Conservation (phyloP, 805 yeast species). For the Yamadazyma endophytica region DNA sequence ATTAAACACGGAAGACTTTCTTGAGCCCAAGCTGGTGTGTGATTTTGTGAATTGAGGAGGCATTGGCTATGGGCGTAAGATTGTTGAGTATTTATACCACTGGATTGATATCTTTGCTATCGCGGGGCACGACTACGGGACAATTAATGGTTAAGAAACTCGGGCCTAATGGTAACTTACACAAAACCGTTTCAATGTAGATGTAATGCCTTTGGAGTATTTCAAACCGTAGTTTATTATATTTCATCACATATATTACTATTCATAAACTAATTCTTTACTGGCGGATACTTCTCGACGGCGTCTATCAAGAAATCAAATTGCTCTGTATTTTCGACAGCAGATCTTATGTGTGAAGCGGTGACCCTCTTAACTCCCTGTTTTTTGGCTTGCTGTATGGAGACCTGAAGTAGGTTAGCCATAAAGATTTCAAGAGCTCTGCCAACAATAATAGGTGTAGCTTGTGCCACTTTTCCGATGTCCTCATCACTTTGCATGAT, state of each 20-base stretch:
- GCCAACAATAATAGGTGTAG: slow-evolving; percentile 97
- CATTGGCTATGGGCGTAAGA: too few species aligned
- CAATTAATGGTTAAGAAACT: too few species aligned
- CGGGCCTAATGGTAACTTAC: too few species aligned
- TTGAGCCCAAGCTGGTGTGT: slow-evolving; percentile 37
- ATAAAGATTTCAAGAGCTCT: slow-evolving; percentile 90
- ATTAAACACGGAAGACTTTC: slow-evolving; percentile 37
- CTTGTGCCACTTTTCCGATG: slow-evolving; percentile 97
- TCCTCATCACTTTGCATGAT: slow-evolving; percentile 98
- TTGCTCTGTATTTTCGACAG: slow-evolving; percentile 81
- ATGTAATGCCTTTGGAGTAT: too few species aligned
- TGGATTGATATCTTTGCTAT: too few species aligned
- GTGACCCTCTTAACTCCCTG: slow-evolving; percentile 77
- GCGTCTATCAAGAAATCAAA: slow-evolving; percentile 89
- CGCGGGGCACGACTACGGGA: too few species aligned
- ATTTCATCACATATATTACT: slow-evolving; percentile 3
- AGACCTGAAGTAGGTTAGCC: slow-evolving; percentile 81
- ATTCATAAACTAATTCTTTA: slow-evolving; percentile 12
- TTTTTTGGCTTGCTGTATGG: slow-evolving; percentile 70
- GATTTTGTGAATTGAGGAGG: slow-evolving; percentile 20
- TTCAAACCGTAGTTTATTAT: too few species aligned
- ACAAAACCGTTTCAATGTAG: too few species aligned
- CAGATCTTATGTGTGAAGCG: slow-evolving; percentile 77
- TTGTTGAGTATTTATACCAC: too few species aligned
- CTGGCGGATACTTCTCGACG: slow-evolving; percentile 55